Evolutionary conservation across 768 basidiomycete genomes (phyloP).

Genomic region (Strobilomyces confusus): DNA sequence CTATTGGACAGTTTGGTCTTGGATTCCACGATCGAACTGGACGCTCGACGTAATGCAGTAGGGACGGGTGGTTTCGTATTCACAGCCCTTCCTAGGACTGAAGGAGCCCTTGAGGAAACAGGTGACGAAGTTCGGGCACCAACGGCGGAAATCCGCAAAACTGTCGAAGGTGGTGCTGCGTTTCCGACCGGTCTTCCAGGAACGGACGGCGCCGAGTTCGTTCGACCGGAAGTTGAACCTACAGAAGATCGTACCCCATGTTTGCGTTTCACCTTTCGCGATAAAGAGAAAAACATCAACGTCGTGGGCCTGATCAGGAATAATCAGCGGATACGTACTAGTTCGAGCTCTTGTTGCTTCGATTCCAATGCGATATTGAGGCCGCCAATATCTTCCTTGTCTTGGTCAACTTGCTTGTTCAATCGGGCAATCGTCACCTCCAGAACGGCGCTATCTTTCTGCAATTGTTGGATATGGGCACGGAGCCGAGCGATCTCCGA

Average conservation of each 20-base stretch:
- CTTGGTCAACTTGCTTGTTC: conserved; percentile 58
- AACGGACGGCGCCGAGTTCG: conserved; percentile 32
- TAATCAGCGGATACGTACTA: conserved; percentile 48
- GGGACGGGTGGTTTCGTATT: conserved; percentile 15
- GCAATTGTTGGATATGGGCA: conserved; percentile 61
- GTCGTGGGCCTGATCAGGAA: neutral
- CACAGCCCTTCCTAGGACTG: conserved; percentile 24
- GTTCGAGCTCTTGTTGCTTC: conserved; percentile 90
- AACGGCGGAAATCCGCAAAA: conserved; percentile 31
- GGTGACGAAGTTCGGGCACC: conserved; percentile 39
- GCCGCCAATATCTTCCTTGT: conserved; percentile 77
- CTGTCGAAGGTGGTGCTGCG: conserved; percentile 48
- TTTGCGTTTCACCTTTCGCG: conserved; percentile 57
- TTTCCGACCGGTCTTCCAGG: conserved; percentile 34
- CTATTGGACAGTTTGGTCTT: conserved; percentile 33
- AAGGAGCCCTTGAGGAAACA: conserved; percentile 27
- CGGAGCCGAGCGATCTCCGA: conserved; percentile 59
- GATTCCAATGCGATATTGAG: conserved; percentile 90
- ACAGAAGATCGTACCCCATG: conserved; percentile 53
- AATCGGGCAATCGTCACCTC: conserved; percentile 77
- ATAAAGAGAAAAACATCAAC: conserved; percentile 3
- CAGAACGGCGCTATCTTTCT: conserved; percentile 80
- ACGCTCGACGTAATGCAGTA: conserved; percentile 26
- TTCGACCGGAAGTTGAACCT: conserved; percentile 55
- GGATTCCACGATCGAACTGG: conserved; percentile 30